Conservation (phyloP, 441 rosid genomes). For the Jatropha multifida region DNA sequence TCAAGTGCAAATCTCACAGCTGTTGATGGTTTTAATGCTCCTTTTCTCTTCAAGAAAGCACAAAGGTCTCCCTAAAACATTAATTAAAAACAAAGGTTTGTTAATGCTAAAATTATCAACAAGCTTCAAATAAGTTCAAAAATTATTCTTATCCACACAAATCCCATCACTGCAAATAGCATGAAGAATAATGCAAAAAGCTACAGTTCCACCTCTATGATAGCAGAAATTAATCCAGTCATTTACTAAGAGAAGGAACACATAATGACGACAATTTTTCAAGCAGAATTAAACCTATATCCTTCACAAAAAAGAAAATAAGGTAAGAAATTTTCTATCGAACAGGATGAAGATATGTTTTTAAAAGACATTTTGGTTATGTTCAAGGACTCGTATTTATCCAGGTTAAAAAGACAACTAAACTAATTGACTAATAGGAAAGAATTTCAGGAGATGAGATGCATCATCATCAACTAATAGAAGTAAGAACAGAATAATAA, state of each 20-base stretch:
- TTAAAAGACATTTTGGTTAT: neutral
- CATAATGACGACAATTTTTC: neutral
- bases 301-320: neutral
- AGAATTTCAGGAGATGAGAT: neutral
- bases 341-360: neutral
- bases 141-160: neutral
- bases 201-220: neutral
- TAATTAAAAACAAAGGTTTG: constrained; percentile 14
- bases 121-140: constrained; percentile 11
- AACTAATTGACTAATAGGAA: neutral
- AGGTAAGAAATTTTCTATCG: neutral
- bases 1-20: constrained; percentile 86
- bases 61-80: constrained; percentile 77
- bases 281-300: neutral
- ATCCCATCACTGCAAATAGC: neutral
- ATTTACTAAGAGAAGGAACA: neutral
- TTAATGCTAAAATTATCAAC: constrained; percentile 5
- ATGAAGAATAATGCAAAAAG: neutral
- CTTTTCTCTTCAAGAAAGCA: constrained; percentile 55
- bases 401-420: neutral
- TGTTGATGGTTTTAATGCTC: constrained; percentile 48
- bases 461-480: neutral
- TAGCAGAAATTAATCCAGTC: neutral
- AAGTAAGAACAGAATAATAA: neutral
- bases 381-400: neutral